These are phyloP conservation scores for Clavaria fumosa DNA, from an alignment of 768 basidiomycete genomes.

Conservation along the genomic window DNA sequence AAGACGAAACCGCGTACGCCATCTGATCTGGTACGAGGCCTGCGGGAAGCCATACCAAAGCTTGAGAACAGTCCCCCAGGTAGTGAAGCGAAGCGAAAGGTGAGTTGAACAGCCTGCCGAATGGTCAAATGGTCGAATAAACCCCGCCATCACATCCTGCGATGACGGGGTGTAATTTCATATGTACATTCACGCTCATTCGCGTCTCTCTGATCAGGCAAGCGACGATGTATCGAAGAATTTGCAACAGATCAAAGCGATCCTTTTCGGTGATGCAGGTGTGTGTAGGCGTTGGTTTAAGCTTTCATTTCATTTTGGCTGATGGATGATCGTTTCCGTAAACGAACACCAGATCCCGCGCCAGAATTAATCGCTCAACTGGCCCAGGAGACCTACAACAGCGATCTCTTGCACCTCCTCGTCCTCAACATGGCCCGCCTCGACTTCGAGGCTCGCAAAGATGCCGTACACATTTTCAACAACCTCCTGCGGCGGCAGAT, in stretches of 20 bases:
- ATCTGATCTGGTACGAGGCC: slow-evolving; percentile 69
- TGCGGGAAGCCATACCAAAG: slow-evolving; percentile 65
- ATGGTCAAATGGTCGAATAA: too few relatives aligned
- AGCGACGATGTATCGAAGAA: slow-evolving; percentile 83
- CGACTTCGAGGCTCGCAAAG: slow-evolving; percentile 88
- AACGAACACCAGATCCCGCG: slow-evolving; percentile 42
- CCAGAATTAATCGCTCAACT: slow-evolving; percentile 89
- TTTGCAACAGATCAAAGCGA: slow-evolving; percentile 76
- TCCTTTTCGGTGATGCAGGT: slow-evolving; percentile 85
- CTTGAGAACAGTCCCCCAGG: slow-evolving; percentile 64
- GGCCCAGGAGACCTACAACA: slow-evolving; percentile 89
- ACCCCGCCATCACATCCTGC: too few relatives aligned
- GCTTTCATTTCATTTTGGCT: background rate
- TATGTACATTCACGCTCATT: slow-evolving; percentile 3
- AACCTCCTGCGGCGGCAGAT: slow-evolving; percentile 84
- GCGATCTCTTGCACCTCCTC: slow-evolving; percentile 69
- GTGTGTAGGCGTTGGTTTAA: slow-evolving; percentile 17
- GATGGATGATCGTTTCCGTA: slow-evolving; percentile 2
- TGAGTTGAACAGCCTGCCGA: too few relatives aligned
- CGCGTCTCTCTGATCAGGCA: slow-evolving; percentile 52
- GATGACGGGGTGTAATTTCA: too few relatives aligned
- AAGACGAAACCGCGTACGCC: slow-evolving; percentile 81
- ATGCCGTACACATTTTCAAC: slow-evolving; percentile 79
- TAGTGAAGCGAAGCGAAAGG: slow-evolving; percentile 68
- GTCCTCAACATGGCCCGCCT: slow-evolving; percentile 72